Percentiles rank a stretch among this genome's conserved stretches.
Evolutionary conservation across 2,329 filamentous ascomycete species (phyloP).

Genomic region (Colletotrichum godetiae): DNA sequence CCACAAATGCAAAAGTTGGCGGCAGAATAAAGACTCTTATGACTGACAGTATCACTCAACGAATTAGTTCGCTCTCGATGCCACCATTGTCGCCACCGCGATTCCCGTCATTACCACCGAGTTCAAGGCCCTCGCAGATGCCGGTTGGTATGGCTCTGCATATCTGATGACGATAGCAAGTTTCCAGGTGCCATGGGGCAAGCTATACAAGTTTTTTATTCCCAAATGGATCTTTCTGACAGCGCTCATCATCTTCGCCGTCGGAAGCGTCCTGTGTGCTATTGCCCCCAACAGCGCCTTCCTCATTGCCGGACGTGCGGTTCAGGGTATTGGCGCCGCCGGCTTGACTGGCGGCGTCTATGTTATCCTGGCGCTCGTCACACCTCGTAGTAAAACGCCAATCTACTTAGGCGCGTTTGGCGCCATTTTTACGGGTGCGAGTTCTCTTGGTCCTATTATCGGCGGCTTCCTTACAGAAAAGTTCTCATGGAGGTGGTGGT

Average conservation of each 20-base stretch:
- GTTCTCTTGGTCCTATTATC: background rate
- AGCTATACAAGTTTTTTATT: slow-evolving; percentile 66
- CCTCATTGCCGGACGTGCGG: slow-evolving; percentile 54
- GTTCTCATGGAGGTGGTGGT: slow-evolving; percentile 59
- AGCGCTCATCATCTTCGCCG: slow-evolving; percentile 53
- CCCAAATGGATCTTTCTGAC: slow-evolving; percentile 51
- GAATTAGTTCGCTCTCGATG: background rate
- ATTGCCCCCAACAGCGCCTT: slow-evolving; percentile 49
- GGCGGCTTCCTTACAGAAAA: slow-evolving; percentile 60
- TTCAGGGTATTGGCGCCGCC: slow-evolving; percentile 49
- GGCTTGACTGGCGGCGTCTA: slow-evolving; percentile 57
- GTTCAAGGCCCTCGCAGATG: slow-evolving; percentile 28
- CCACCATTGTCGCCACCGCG: slow-evolving; percentile 41
- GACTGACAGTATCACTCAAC: too few species aligned
- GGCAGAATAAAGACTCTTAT: background rate
- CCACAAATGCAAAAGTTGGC: too few species aligned
- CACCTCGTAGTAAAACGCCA: slow-evolving; percentile 61
- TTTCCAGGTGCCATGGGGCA: slow-evolving; percentile 62
- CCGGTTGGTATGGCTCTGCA: slow-evolving; percentile 18
- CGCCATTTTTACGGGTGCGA: slow-evolving; percentile 61
- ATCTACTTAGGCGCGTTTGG: slow-evolving; percentile 44
- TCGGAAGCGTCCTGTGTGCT: slow-evolving; percentile 58
- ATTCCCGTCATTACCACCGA: slow-evolving; percentile 33
- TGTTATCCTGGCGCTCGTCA: slow-evolving; percentile 67
- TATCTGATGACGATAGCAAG: background rate